Percentiles rank a stretch among this genome's conserved stretches.
These are phyloP conservation scores for Blepharisma stoltei DNA, from an alignment of 73 alveolate genomes.

Conservation along the genomic window DNA sequence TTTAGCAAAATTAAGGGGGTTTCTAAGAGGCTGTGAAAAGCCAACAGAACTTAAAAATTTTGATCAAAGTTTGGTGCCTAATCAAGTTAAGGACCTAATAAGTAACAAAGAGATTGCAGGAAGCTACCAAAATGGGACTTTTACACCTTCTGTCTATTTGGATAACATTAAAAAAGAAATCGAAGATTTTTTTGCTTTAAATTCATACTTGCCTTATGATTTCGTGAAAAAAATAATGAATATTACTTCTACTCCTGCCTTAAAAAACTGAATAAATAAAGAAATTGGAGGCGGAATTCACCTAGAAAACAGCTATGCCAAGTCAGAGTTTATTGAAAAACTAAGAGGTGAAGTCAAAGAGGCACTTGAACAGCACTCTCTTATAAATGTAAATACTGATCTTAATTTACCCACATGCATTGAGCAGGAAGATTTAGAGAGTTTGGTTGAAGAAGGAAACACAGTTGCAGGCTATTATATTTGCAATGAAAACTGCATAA, in stretches of 20 bases:
- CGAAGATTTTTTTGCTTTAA: neutral
- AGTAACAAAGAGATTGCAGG: neutral
- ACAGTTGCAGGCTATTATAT: neutral
- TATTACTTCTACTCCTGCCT: neutral
- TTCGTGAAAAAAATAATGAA: neutral
- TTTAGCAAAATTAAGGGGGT: neutral
- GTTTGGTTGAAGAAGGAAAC: neutral
- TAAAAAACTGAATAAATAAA: neutral
- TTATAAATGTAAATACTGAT: neutral
- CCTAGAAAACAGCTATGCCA: neutral
- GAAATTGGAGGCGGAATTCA: neutral
- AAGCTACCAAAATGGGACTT: neutral
- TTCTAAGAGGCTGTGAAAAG: slow-evolving; percentile 1
- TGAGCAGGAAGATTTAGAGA: slow-evolving; percentile 6
- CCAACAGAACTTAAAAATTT: neutral
- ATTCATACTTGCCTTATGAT: neutral
- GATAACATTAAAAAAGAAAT: neutral
- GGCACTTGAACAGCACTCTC: neutral
- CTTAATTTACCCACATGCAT: neutral
- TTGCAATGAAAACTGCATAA: neutral
- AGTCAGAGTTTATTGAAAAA: neutral
- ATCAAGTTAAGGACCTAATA: neutral
- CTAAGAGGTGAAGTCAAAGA: neutral
- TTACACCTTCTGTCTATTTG: slow-evolving; percentile 1
- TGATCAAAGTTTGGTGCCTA: neutral